Evolutionary conservation across 2,329 filamentous ascomycete species (phyloP), one percentile per base, ranked within the genome.

Genomic region (Neofusicoccum sp.): DNA sequence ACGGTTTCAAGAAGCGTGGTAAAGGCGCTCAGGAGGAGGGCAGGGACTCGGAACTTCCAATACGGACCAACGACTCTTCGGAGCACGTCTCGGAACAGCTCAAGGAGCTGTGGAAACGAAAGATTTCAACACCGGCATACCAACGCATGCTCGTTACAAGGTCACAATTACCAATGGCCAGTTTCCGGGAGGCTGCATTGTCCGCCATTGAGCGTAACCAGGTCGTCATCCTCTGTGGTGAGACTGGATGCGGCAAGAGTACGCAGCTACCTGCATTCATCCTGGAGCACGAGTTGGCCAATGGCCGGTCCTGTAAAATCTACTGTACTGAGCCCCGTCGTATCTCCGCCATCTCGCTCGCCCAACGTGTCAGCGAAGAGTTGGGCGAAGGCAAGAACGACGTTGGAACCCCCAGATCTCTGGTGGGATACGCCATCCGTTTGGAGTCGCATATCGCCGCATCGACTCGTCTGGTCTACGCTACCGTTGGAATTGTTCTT

Each of bases 211-310:
- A 91, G 48, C 81, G 84, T 24, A 84, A 96, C 65, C 93, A 95
- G 69, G 89, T 96, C 8, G 87, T 95, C 8, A 97, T 99, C 62
- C 85, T 99, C 31, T 98, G 93, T 71, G 95, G 95, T 71, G 95
- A 99, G 76, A 99, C 95, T 2, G 95, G 95, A 66, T 97, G 89
- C 72, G 95, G 95, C 65, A 99, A 99, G 79, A 97, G 92, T 74
- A 99, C 95, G 0, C 95, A 99, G 70, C 89, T 97, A n/a, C 95
- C 95, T 4, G 88, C 93, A 0, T 98, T 96, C 71, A 85, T 99
- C 58, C 80, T 99, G 6, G 95, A 99, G 73, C 86, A 96, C 68
- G 89, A 97, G 70, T 83, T 99, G 53, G 84, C 86, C 3, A 84
- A 88, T 64, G 93, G 93, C 4, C 88, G 86, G 65, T 80, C 86